Conservation (phyloP, 2,329 filamentous ascomycete genomes). For the Colletotrichum sp. region DNA sequence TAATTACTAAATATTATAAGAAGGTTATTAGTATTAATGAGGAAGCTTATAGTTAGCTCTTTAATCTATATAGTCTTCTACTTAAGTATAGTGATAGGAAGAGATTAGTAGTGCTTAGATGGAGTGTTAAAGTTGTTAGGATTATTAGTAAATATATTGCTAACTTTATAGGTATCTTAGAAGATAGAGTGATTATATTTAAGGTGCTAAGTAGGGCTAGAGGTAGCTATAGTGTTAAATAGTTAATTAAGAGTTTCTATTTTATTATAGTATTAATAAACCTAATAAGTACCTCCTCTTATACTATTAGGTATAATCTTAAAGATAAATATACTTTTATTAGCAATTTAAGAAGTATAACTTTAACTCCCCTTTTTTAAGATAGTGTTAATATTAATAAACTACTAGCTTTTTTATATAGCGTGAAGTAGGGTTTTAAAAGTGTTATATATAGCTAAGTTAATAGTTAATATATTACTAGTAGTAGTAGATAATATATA, state of each 20-base stretch:
- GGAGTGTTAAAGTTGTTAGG: neutral
- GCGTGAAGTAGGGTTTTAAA: neutral
- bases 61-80: neutral
- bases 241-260: neutral
- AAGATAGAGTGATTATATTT: too few species aligned
- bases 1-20: neutral
- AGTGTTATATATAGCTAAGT: neutral
- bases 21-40: neutral
- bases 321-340: neutral
- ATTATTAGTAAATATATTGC: neutral
- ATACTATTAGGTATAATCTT: neutral
- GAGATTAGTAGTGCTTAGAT: neutral
- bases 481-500: neutral
- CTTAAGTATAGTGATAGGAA: neutral
- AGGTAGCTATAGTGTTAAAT: neutral
- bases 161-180: too few species aligned
- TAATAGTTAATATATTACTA: neutral
- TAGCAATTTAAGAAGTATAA: neutral
- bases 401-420: neutral
- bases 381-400: neutral
- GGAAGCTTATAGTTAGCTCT: neutral
- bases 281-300: neutral
- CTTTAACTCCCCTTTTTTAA: neutral
- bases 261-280: too few species aligned
- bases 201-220: too few species aligned